Evolutionary conservation across 164 flowering plant species (phyloP).

Genomic region (Pachysandra terminalis): DNA sequence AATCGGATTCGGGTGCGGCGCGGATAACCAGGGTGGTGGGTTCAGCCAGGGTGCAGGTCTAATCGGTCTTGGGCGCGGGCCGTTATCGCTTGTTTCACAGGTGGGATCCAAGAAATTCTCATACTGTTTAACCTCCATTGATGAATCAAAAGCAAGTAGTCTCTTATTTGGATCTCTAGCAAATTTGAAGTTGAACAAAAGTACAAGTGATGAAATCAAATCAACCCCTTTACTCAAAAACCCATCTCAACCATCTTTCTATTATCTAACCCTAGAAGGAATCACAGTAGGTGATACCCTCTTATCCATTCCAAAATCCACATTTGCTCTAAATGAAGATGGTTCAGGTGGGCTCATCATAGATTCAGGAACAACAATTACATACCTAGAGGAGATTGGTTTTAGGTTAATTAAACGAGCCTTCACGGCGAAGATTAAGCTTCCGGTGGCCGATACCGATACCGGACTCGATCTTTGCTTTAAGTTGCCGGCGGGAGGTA

Average conservation of each 20-base stretch:
- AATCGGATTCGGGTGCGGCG: conserved; percentile 81
- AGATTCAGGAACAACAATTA: conserved; percentile 88
- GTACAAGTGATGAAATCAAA: conserved; percentile 6
- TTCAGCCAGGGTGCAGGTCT: conserved; percentile 66
- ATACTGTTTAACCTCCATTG: conserved; percentile 72
- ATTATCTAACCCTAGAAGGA: conserved; percentile 66
- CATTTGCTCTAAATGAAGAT: conserved; percentile 42
- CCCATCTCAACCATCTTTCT: conserved; percentile 67
- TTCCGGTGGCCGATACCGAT: conserved; percentile 36
- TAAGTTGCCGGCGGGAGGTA: conserved; percentile 27
- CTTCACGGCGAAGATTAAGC: conserved; percentile 46
- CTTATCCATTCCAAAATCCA: conserved; percentile 45
- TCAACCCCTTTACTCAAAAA: conserved; percentile 55
- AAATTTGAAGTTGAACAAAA: conserved; percentile 11
- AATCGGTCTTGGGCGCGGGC: conserved; percentile 89
- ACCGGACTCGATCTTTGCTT: conserved; percentile 80
- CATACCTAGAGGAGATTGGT: conserved; percentile 50
- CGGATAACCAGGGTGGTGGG: conserved; percentile 67
- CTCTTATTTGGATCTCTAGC: conserved; percentile 68
- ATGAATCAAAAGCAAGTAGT: conserved; percentile 41
- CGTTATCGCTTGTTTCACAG: conserved; percentile 79
- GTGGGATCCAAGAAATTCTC: conserved; percentile 64
- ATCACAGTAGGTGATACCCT: conserved; percentile 61
- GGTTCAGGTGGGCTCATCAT: conserved; percentile 85
- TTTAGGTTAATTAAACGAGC: conserved; percentile 48